Base-by-base conservation (phyloP, 345 rosid genomes). In the Carallia pectinifolia region DNA sequence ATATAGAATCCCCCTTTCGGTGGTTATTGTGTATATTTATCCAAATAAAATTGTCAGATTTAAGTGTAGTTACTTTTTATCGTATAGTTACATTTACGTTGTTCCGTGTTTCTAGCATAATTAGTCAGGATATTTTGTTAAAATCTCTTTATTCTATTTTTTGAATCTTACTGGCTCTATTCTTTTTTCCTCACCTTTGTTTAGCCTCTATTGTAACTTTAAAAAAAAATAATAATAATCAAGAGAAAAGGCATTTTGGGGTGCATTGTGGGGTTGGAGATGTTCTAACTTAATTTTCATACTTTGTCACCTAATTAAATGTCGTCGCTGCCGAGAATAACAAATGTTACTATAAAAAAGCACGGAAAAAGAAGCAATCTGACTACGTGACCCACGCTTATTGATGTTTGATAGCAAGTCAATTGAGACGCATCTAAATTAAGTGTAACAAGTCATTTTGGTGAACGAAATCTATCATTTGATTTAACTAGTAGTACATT, bases 391-490 rank as follows among this genome's bases (percentile, higher is more conserved):
- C 15, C 6, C 34, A 56, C 34, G 34, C 5, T 56, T 56, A n/a
- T 56, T 27, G 17, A 56, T 56, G 60, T 56, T 56, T 56, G 60
- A 56, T 56, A 23, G 40, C n/a, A 40, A 40, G 66, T 66, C 66
- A 73, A 48, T 66, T 59, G 66, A 38, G 59, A 19, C 15, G 23
- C 19, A 67, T 40, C 68, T 29, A 68, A 54, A 48, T 74, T 68
- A 73, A 74, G 29, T 74, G 77, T 34, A 74, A 47, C 52, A 40
- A 56, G 60, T 56, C 5, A 6, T 58, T 31, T 5, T 3, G 58
- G 64, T 64, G 59, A 63, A 75, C 69, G 53, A 44, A 64, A 64
- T 29, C 55, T 29, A 68, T 75, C 70, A 48, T 9, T 62, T 68
- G 69, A 68, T 63, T 73, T 61, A 10, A 58, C 58, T 16, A 65